phyloP scores from a whole-genome alignment of 2,329 filamentous ascomycete genomes.

The Trichophaea hybrida region DNA sequence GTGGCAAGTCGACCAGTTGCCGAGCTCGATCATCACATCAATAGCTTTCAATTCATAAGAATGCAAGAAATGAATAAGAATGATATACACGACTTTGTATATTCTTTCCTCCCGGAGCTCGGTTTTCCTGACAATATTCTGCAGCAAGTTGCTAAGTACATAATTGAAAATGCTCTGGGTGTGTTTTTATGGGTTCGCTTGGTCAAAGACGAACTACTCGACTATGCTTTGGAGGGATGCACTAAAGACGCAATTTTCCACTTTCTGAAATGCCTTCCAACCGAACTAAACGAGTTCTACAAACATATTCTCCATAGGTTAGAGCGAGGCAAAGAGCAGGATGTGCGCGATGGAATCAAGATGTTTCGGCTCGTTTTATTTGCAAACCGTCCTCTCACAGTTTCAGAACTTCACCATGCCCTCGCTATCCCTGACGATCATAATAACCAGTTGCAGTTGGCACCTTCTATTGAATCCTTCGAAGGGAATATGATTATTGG shows the following conservation, averaged over 20 bases:
- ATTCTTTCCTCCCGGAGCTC: not conserved
- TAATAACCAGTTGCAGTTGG: not conserved
- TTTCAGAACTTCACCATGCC: not conserved
- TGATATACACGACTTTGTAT: not conserved
- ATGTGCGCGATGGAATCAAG: not conserved
- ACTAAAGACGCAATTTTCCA: not conserved
- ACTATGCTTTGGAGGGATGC: not conserved
- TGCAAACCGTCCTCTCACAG: not conserved
- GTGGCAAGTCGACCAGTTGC: slow-evolving; percentile 1
- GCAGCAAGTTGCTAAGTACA: not conserved
- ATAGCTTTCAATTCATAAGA: too few species aligned
- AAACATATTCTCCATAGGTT: not conserved
- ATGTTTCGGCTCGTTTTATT: not conserved
- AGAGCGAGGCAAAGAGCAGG: not conserved
- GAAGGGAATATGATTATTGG: not conserved
- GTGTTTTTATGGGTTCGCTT: not conserved
- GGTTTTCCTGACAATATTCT: not conserved
- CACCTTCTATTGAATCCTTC: not conserved
- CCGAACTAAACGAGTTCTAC: not conserved
- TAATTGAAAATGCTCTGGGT: not conserved
- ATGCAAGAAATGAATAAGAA: not conserved
- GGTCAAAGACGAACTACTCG: not conserved
- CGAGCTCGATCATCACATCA: not conserved
- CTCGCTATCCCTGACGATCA: not conserved
- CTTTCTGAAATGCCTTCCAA: not conserved